Evolutionary conservation across 1,284 basidiomycete genomes (phyloP), one percentile per base, ranked within the genome.

Genomic region (Trichosporon asahii): DNA sequence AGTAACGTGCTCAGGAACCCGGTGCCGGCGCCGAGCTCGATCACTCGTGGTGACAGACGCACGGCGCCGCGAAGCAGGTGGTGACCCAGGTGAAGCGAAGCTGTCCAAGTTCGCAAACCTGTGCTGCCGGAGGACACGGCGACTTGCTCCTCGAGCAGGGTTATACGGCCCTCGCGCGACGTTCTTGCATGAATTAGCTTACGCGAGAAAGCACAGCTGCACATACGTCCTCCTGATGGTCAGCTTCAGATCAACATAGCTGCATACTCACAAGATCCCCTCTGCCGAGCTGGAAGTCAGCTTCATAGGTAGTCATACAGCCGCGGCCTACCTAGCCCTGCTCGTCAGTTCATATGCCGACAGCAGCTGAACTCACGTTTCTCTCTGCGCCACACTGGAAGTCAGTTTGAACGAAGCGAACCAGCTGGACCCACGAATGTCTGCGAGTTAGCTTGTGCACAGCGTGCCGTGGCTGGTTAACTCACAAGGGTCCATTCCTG

Each of bases 91-190:
- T 81, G 76, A 21, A 74, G 70, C 9, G 68, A 70, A 21, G 72
- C 63, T 27, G 68, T 74, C 80, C 84, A 85, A 2, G 84, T 85
- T 14, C 84, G 70, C 67, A 85, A 68, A 14, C 84, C 84, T 0
- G 84, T 85, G 33, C 83, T 82, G 25, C 84, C 84, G 3, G 77
- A 79, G 70, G 83, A 82, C 23, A 85, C 80, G 1, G 80, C 82
- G 5, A 81, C 80, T 66, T 83, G 83, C 46, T 84, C 83, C 69
- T 85, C 84, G 12, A 80, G 70, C n/a, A 85, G 73, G 0, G 79
- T 82, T 18, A 85, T 76, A 2, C 68, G 60, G 11, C 70, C 65
- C 49, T 80, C 75, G 14, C 27, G 12, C 11, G 40, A 33, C 3
- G 18, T 18, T 5, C 14, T 67, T 21, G 21, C 49, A 23, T 61